Base-by-base conservation (phyloP, 2,329 filamentous ascomycete genomes). In the Biscogniauxia mediterranea region DNA sequence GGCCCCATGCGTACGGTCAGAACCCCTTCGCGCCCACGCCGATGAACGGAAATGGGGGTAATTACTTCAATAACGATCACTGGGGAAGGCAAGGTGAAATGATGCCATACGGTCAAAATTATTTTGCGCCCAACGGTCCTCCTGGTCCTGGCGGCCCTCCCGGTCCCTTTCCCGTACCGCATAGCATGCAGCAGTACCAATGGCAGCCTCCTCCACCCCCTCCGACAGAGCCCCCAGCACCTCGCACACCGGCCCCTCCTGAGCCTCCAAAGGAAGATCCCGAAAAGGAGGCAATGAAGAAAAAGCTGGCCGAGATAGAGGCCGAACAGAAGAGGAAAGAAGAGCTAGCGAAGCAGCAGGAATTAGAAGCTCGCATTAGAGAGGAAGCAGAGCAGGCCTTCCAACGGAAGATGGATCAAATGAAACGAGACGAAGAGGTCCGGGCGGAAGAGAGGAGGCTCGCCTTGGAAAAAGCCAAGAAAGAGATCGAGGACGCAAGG, bases 271-370 rank as follows among this genome's bases (percentile, higher is more conserved):
- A 69, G 46, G 63, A 65, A 28, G 84, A 89, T 57, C 80, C 83
- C 1, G 83, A 89, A 59, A 86, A 86, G 68, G 78, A 89, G 64
- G 79, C 79, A n/a, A 81, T 89, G 60, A 82, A 88, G 63, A 81
- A 85, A 64, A 82, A 89, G 67, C 74, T 91, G 17, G 79, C 81
- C 13, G 75, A 76, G 9, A 78, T 84, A 52, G 79, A 84, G 63
- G 76, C 74, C 3, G 78, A 78, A 28, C 75, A 81, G 60, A 79
- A 78, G 28, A 77, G 74, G 64, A 77, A 76, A 62, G 81, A 80
- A 57, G 79, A 79, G 11, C 78, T 77, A 9, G 78, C 80, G 38
- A 78, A 75, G 67, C 76, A 79, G 59, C 74, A 74, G 4, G 78
- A 80, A 55, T 64, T 79, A 0, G 80, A 83, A 62, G 75, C 74